Conservation (phyloP, 305 asterid species). For the Fraxinus greggii region DNA sequence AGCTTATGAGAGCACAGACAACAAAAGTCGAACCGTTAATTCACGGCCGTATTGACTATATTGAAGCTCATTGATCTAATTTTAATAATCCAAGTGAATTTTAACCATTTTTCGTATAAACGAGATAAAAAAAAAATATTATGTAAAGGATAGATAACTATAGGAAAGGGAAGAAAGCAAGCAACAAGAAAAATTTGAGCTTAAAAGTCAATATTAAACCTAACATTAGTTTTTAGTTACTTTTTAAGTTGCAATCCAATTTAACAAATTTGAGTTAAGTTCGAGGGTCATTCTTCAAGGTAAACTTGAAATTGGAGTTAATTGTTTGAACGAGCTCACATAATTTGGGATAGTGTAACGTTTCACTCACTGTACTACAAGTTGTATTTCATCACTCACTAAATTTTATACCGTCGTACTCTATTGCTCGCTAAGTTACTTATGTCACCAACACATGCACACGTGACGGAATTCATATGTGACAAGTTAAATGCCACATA, state of each 20-base stretch:
- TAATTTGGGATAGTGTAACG: no score
- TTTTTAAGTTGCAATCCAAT: neutral
- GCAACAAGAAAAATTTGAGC: neutral
- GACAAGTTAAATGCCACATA: no score
- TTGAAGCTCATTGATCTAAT: neutral
- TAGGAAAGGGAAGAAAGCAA: neutral
- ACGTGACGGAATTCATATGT: no score
- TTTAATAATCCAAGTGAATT: neutral
- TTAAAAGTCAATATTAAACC: neutral
- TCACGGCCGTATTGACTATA: neutral
- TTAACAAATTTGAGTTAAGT: neutral
- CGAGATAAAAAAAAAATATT: neutral
- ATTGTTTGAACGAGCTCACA: no score
- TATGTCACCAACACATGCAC: no score
- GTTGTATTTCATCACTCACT: no score
- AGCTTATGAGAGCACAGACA: conserved; percentile 15
- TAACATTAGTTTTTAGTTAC: no score
- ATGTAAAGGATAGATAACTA: neutral
- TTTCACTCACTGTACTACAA: no score
- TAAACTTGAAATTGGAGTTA: no score
- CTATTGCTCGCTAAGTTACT: no score
- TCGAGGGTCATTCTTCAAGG: neutral
- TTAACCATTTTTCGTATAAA: neutral
- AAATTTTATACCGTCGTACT: no score
- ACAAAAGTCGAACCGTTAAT: neutral